Percentiles rank a stretch among this genome's conserved stretches.
Conservation (phyloP, 2,329 filamentous ascomycete species). For the Diatrype stigma region DNA sequence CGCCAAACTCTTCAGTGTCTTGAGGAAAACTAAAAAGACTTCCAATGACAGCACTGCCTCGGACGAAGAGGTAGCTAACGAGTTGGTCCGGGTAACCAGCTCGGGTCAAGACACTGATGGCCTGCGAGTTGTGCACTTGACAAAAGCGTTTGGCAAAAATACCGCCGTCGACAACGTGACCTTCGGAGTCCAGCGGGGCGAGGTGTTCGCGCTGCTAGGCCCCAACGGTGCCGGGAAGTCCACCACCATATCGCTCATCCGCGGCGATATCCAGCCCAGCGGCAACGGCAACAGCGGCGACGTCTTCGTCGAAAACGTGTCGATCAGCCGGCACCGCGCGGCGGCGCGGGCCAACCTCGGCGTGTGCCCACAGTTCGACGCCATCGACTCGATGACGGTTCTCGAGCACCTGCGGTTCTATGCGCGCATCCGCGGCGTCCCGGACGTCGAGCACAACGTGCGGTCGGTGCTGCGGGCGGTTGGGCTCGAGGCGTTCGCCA, state of each 20-base stretch:
- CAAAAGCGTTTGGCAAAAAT: slow-evolving; percentile 72
- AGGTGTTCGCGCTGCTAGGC: slow-evolving; percentile 85
- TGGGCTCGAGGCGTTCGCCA: slow-evolving; percentile 65
- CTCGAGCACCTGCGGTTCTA: slow-evolving; percentile 85
- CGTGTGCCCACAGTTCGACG: slow-evolving; percentile 87
- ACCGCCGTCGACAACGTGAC: slow-evolving; percentile 84
- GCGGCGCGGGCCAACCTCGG: slow-evolving; percentile 73
- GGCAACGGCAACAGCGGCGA: slow-evolving; percentile 68
- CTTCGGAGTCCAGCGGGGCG: slow-evolving; percentile 73
- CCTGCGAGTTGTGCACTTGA: slow-evolving; percentile 74
- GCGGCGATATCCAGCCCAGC: slow-evolving; percentile 78
- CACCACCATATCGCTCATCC: slow-evolving; percentile 82
- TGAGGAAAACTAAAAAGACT: slow-evolving; percentile 23
- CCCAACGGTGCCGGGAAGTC: slow-evolving; percentile 91
- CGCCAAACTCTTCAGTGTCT: slow-evolving; percentile 39
- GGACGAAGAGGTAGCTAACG: slow-evolving; percentile 61
- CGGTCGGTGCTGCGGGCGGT: slow-evolving; percentile 74
- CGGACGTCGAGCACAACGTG: slow-evolving; percentile 73
- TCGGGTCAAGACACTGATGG: slow-evolving; percentile 51
- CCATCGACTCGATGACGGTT: slow-evolving; percentile 88
- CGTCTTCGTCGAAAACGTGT: slow-evolving; percentile 73
- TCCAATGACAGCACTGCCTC: slow-evolving; percentile 28
- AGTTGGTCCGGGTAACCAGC: slow-evolving; percentile 59
- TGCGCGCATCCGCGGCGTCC: slow-evolving; percentile 74
- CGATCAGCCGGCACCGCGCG: slow-evolving; percentile 68